These are phyloP conservation scores for Clavariopsis aquatica DNA, from an alignment of 495 filamentous ascomycete species.

Conservation along the genomic window DNA sequence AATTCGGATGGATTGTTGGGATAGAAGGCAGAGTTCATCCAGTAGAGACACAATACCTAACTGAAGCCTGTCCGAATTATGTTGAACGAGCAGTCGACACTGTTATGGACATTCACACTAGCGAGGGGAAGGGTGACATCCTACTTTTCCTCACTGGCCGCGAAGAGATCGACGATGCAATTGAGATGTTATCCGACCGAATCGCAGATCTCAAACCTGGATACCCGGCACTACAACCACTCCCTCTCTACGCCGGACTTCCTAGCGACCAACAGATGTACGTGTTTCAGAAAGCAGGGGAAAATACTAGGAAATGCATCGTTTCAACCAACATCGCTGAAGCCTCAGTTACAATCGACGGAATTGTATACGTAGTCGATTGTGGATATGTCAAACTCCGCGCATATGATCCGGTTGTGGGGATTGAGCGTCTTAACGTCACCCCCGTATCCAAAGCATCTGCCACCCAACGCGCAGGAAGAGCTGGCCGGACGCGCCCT, in stretches of 20 bases:
- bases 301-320: conserved; percentile 46
- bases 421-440: conserved; percentile 89
- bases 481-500: conserved; percentile 86
- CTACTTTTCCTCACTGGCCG: conserved; percentile 55
- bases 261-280: conserved; percentile 48
- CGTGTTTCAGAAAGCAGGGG: conserved; percentile 46
- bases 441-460: conserved; percentile 89
- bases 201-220: conserved; percentile 31
- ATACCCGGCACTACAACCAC: conserved; percentile 36
- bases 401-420: conserved; percentile 80
- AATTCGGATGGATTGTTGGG: conserved; percentile 75
- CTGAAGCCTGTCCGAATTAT: conserved; percentile 82
- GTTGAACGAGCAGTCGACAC: conserved; percentile 83
- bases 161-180: conserved; percentile 46
- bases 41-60: conserved; percentile 84
- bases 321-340: conserved; percentile 49
- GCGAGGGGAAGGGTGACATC: conserved; percentile 83
- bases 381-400: conserved; percentile 81
- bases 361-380: conserved; percentile 48
- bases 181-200: conserved; percentile 43
- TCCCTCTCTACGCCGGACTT: conserved; percentile 48
- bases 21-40: conserved; percentile 90
- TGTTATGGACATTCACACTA: conserved; percentile 89
- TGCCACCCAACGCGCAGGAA: conserved; percentile 86
- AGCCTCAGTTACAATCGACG: conserved; percentile 49